Conservation (phyloP, 129 eudicot species). For the Sambucus nigra region DNA sequence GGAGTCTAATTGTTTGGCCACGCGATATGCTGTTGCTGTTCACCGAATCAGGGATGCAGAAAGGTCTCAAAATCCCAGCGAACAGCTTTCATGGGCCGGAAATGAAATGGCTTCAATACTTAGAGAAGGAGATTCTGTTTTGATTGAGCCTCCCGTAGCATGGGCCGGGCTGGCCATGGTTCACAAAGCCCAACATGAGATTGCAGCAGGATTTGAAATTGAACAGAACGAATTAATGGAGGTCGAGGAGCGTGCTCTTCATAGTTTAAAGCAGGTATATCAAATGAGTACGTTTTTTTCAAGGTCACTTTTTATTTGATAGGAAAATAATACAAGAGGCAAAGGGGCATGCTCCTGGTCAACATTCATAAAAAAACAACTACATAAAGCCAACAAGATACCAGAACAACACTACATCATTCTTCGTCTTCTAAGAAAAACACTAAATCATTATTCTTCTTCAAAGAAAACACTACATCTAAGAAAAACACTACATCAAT, state of each 20-base stretch:
- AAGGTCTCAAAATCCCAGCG: constrained; percentile 85
- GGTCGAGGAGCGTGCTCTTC: constrained; percentile 73
- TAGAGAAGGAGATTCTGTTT: constrained; percentile 69
- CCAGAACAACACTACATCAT: too few relatives aligned
- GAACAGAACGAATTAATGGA: constrained; percentile 66
- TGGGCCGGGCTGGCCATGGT: constrained; percentile 96
- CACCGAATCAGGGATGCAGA: constrained; percentile 90
- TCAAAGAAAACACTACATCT: too few relatives aligned
- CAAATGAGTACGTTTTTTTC: too few relatives aligned
- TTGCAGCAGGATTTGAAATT: constrained; percentile 74
- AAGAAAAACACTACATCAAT: too few relatives aligned
- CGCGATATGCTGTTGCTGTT: constrained; percentile 84
- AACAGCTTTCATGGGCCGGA: constrained; percentile 97
- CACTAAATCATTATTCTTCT: too few relatives aligned
- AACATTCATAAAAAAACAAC: too few relatives aligned
- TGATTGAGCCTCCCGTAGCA: constrained; percentile 70
- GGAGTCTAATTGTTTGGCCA: constrained; percentile 92
- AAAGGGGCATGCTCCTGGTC: too few relatives aligned
- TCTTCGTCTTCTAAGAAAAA: too few relatives aligned
- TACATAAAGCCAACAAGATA: too few relatives aligned
- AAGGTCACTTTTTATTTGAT: too few relatives aligned
- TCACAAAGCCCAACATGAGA: constrained; percentile 94
- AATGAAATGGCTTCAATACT: constrained; percentile 92
- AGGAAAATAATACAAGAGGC: too few relatives aligned
- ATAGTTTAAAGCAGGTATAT: constrained; percentile 71